Evolutionary conservation across 495 filamentous ascomycete genomes (phyloP).

Genomic region (Extremus antarcticus): DNA sequence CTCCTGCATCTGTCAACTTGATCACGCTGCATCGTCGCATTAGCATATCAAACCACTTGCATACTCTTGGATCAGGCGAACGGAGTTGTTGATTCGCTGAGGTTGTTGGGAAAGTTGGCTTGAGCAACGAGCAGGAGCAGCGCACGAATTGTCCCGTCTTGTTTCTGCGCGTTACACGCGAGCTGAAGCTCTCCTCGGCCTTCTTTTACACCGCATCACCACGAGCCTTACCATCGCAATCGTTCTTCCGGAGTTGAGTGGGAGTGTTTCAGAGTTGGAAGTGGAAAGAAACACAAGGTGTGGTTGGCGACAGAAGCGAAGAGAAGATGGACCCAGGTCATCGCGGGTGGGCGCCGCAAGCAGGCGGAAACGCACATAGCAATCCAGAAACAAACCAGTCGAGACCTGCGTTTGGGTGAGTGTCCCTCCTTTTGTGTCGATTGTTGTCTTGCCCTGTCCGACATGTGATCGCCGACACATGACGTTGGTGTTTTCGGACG

Average conservation of each 20-base stretch:
- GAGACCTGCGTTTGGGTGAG: conserved; percentile 12
- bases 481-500: neutral
- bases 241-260: neutral
- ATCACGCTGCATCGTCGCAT: neutral
- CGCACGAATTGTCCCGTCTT: neutral
- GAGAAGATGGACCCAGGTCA: conserved; percentile 11
- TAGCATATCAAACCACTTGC: no score
- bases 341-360: conserved; percentile 14
- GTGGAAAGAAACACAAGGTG: neutral
- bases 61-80: no score
- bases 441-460: no score
- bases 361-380: conserved; percentile 14
- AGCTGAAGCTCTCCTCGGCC: neutral
- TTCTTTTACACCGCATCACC: neutral
- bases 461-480: neutral
- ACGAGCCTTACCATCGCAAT: neutral
- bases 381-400: conserved; percentile 9
- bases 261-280: neutral
- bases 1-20: neutral
- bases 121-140: neutral
- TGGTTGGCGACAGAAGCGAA: neutral
- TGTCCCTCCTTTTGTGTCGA: no score
- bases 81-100: neutral
- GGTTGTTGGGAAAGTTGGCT: no score
- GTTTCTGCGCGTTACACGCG: neutral